A percentile compares a stretch with the other conserved stretches of the same genome.
Evolutionary conservation across 768 basidiomycete species (phyloP).

Genomic region (Pleurotus salmoneostramineus): DNA sequence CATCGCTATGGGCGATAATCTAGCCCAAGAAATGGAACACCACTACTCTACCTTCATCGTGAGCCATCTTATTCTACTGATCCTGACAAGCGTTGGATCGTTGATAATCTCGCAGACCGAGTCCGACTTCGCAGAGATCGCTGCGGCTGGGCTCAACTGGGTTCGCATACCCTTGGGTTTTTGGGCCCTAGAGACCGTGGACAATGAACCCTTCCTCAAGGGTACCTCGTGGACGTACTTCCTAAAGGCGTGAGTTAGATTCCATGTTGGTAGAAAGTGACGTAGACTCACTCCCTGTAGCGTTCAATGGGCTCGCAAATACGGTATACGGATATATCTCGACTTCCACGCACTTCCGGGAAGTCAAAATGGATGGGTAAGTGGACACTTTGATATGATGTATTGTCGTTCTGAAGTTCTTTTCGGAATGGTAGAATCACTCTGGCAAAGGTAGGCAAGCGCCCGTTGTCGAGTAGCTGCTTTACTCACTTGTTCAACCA

Average conservation of each 20-base stretch:
- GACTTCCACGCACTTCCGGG: slow-evolving; percentile 74
- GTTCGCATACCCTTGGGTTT: slow-evolving; percentile 83
- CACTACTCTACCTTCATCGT: slow-evolving; percentile 89
- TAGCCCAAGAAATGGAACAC: slow-evolving; percentile 63
- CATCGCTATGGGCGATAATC: slow-evolving; percentile 59
- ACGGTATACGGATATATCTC: slow-evolving; percentile 84
- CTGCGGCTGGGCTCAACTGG: slow-evolving; percentile 82
- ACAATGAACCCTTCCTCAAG: slow-evolving; percentile 78
- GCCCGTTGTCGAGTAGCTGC: background rate
- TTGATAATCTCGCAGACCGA: slow-evolving; percentile 45
- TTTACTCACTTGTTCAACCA: slow-evolving; percentile 11
- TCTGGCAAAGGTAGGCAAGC: slow-evolving; percentile 38
- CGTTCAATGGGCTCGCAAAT: slow-evolving; percentile 88
- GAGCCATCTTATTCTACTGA: slow-evolving; percentile 19
- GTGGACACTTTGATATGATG: slow-evolving; percentile 4
- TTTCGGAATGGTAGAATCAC: slow-evolving; percentile 36
- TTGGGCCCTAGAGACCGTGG: slow-evolving; percentile 81
- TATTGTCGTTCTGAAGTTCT: background rate
- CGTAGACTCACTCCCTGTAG: slow-evolving; percentile 13
- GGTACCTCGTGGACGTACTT: slow-evolving; percentile 72
- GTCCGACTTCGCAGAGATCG: slow-evolving; percentile 68
- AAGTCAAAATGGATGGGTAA: slow-evolving; percentile 80
- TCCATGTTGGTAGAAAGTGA: background rate
- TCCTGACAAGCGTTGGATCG: background rate
- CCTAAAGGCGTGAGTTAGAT: slow-evolving; percentile 33